Evolutionary conservation across 495 filamentous ascomycete genomes (phyloP), one percentile per base, ranked within the genome.

Genomic region (Paragyromitra xinjiangensis): DNA sequence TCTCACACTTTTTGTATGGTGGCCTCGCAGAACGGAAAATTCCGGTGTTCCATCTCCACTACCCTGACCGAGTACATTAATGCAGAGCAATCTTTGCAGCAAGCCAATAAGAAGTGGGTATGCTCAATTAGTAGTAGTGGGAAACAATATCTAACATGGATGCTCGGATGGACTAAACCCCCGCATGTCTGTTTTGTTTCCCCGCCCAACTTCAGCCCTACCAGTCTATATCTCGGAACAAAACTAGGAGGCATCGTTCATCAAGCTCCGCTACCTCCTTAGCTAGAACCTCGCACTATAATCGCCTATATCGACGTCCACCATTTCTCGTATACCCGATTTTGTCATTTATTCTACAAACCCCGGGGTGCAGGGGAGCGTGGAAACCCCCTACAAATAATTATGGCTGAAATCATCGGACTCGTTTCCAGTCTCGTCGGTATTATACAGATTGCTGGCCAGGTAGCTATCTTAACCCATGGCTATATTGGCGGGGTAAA

Each of bases 401-500:
- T 16, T 1, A 68, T 68, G 64, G 48, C 64, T 7, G 64, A 44
- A 55, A 14, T 42, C 29, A 37, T 68, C 14, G 64, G 64, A 0
- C 19, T 68, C 9, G 48, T 16, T 50, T 9, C 64, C 48, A 55
- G 64, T 14, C 50, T 70, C 7, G 16, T 70, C 16, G 68, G 53
- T 14, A 70, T 70, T 14, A 62, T 70, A 19, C 39, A 70, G 6
- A 40, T 70, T 29, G 55, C 55, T 1, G 68, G 39, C 7, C 39
- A 70, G 8, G 53, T 62, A 19, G 26, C 42, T 8, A 3, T 61
- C 39, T 29, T 70, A 42, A 48, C 34, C 8, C 68, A 48, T 11
- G 64, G 64, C 14, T 67, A 67, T 67, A 67, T 67, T 53, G 64
- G 64, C 0, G 64, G 44, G 26, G 64, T 67, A 37, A 67, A 37